Base-by-base conservation (phyloP, 1,284 basidiomycete genomes). In the Microbotryomycetes sp. region DNA sequence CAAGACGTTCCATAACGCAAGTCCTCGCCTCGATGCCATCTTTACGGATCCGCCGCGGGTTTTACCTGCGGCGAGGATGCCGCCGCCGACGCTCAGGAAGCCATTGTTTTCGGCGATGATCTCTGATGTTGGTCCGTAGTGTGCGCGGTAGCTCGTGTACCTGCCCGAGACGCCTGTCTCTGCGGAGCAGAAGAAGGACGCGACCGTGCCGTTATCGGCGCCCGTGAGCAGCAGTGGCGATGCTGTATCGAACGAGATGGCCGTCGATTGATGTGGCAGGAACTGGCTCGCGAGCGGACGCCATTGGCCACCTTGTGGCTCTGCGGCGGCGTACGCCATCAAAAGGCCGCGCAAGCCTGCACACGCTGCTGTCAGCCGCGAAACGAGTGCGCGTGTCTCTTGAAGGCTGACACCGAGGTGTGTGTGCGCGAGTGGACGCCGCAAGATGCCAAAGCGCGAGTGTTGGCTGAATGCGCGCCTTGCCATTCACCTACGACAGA, bases 1-100 rank as follows among this genome's bases (percentile, higher is more conserved):
- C 70, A 68, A 59, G 24, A 69, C 57, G 31, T 60, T 66, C 77
- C 77, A 78, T 29, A 72, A 69, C 1, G 71, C 68, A 24, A 77
- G 54, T 2, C 76, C 77, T 23, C 72, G 64, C n/a, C 77, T 67
- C 41, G 71, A 74, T 5, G 75, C 73, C 31, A 75, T 72, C 67
- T 77, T 75, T 60, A 78, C 65, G 52, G 68, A 69, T 4, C 66
- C 66, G 6, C 63, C 60, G 2, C 49, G 45, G 24, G 9, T 53
- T 45, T 18, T 28, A 16, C 41, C 50, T 28, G 21, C 60, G 46
- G 54, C 11, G 16, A 13, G 16, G 21, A 30, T n/a, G 4, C 66
- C 67, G 21, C 75, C 73, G 28, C 73, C 72, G 16, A 76, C 68
- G 49, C 72, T 72, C 35, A 75, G 70, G 58, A 78, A 69, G 52